Conservation (phyloP, 352 stramenopile species). For the Thraustochytrium aureum region DNA sequence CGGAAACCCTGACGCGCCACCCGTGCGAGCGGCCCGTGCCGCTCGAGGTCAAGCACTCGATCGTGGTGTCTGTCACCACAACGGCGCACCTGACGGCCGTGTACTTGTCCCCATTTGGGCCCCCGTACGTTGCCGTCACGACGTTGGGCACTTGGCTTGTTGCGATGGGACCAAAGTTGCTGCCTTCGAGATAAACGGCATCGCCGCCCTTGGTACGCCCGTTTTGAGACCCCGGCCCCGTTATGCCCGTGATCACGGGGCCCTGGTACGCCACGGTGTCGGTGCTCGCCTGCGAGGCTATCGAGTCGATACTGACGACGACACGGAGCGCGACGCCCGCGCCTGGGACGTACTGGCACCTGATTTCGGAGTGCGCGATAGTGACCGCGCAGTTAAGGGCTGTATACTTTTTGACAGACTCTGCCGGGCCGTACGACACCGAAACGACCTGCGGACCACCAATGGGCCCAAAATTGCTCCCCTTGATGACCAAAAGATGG, state of each 20-base stretch:
- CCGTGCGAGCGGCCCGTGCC: slow-evolving; percentile 14
- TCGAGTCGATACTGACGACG: neutral
- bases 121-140: slow-evolving; percentile 20
- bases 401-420: neutral
- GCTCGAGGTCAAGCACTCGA: slow-evolving; percentile 21
- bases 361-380: neutral
- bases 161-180: slow-evolving; percentile 12
- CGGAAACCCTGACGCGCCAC: slow-evolving; percentile 28
- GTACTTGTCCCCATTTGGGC: slow-evolving; percentile 7
- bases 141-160: neutral
- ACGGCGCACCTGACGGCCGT: slow-evolving; percentile 16
- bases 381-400: neutral
- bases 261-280: slow-evolving; percentile 5
- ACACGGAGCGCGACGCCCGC: slow-evolving; percentile 1
- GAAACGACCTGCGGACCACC: neutral
- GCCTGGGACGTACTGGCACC: slow-evolving; percentile 19
- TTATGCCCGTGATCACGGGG: slow-evolving; percentile 5
- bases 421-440: slow-evolving; percentile 10
- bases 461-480: slow-evolving; percentile 32
- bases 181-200: slow-evolving; percentile 11
- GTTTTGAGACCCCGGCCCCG: slow-evolving; percentile 25
- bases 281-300: neutral
- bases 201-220: slow-evolving; percentile 20
- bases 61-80: neutral
- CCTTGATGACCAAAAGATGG: neutral